These are phyloP conservation scores for Coniferiporia sulphurascens DNA, from an alignment of 1,284 basidiomycete species.

Conservation along the genomic window DNA sequence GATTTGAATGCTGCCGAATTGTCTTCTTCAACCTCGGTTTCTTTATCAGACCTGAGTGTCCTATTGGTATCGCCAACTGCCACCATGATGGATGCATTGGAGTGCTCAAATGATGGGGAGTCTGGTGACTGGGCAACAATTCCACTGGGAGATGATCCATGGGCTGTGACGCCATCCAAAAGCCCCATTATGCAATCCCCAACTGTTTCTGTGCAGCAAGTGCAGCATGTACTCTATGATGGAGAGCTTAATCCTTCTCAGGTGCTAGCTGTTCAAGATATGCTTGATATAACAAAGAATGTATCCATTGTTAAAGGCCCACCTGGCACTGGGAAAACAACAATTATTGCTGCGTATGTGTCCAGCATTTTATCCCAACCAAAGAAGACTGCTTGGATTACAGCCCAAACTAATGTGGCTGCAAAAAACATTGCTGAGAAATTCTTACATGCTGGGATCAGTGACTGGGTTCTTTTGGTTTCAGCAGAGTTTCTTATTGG, in stretches of 20 bases:
- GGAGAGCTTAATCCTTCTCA: slow-evolving; percentile 48
- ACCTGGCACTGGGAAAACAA: slow-evolving; percentile 57
- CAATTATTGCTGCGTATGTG: slow-evolving; percentile 60
- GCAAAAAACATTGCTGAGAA: slow-evolving; percentile 53
- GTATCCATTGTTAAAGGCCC: slow-evolving; percentile 35
- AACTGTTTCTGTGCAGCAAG: background rate
- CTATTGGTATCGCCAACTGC: too few relatives aligned
- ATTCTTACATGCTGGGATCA: slow-evolving; percentile 32
- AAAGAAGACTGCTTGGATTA: slow-evolving; percentile 55
- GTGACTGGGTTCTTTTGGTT: slow-evolving; percentile 49
- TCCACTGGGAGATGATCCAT: background rate
- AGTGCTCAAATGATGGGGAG: too few relatives aligned
- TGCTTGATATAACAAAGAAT: slow-evolving; percentile 32
- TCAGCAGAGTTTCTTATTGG: slow-evolving; percentile 53
- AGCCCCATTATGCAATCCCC: background rate
- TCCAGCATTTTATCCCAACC: slow-evolving; percentile 34
- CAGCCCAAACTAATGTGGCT: slow-evolving; percentile 63
- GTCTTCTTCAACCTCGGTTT: too few relatives aligned
- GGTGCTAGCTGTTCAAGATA: slow-evolving; percentile 43
- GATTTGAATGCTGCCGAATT: too few relatives aligned
- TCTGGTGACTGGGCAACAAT: background rate
- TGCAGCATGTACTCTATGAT: background rate
- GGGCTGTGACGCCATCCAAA: background rate
- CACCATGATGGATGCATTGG: too few relatives aligned
- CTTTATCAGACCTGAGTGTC: too few relatives aligned